Evolutionary conservation across 441 rosid genomes (phyloP).

Genomic region (Adansonia gregorii): DNA sequence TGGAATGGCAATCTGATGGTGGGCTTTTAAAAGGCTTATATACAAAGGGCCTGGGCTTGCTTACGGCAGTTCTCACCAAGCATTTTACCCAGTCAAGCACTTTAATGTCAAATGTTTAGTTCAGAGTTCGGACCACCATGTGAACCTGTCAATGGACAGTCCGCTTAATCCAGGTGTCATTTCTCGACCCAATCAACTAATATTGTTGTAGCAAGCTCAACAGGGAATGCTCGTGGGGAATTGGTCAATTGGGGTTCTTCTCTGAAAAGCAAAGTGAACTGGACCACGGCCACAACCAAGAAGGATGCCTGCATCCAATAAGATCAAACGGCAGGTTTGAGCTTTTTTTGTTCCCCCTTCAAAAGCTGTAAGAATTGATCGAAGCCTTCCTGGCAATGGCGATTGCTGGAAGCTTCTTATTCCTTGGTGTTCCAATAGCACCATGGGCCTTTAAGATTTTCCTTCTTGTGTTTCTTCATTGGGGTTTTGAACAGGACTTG

Average conservation of each 20-base stretch:
- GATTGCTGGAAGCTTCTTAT: conserved; percentile 59
- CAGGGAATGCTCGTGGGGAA: conserved; percentile 73
- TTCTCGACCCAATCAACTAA: conserved; percentile 70
- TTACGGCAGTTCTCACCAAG: no score
- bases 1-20: no score
- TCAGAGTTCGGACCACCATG: no score
- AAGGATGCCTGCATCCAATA: conserved; percentile 76
- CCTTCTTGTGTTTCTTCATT: conserved; percentile 35
- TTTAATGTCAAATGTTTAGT: no score
- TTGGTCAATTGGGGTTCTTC: conserved; percentile 44
- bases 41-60: no score
- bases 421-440: conserved; percentile 48
- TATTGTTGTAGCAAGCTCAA: conserved; percentile 90
- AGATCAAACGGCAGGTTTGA: conserved; percentile 29
- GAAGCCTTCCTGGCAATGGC: conserved; percentile 68
- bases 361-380: conserved; percentile 64
- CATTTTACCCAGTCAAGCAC: no score
- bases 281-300: conserved; percentile 86
- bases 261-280: conserved; percentile 87
- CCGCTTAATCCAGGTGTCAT: conserved; percentile 65
- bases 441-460: conserved; percentile 28
- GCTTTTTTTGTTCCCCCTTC: conserved; percentile 45
- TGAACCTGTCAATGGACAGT: no score
- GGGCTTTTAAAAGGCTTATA: no score
- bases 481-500: conserved; percentile 38